Evolutionary conservation across 2,329 filamentous ascomycete genomes (phyloP).

Genomic region (Magnaporthiopsis incrustans): DNA sequence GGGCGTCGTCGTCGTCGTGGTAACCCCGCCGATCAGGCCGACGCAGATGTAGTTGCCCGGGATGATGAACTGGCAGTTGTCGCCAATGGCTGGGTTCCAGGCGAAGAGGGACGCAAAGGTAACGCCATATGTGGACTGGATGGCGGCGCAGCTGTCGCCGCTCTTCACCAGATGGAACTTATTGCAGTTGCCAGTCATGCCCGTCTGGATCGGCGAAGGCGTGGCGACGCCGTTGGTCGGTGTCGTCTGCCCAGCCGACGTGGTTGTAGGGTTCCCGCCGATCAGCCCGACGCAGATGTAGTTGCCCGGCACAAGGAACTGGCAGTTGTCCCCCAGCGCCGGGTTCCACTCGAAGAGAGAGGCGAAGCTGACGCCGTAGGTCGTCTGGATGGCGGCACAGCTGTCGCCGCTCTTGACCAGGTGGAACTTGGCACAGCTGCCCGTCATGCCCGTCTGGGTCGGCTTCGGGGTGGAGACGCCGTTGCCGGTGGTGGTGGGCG

Average conservation of each 20-base stretch:
- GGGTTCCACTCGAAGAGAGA: slow-evolving; percentile 9
- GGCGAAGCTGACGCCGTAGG: neutral
- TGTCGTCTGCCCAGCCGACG: neutral
- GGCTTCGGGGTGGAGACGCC: slow-evolving; percentile 3
- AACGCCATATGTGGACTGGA: slow-evolving; percentile 8
- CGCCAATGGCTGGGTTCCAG: slow-evolving; percentile 7
- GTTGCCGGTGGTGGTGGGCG: neutral
- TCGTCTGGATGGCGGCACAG: slow-evolving; percentile 1
- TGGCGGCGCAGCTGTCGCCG: slow-evolving; percentile 9
- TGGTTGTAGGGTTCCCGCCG: neutral
- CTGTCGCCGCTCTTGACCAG: slow-evolving; percentile 4
- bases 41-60: neutral
- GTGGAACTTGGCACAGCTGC: slow-evolving; percentile 7
- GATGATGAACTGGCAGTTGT: neutral
- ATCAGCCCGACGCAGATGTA: neutral
- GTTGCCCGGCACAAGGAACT: neutral
- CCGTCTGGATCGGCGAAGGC: slow-evolving; percentile 7
- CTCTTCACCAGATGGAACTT: slow-evolving; percentile 8
- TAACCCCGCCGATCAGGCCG: neutral
- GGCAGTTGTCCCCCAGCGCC: slow-evolving; percentile 4
- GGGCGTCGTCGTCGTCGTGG: neutral
- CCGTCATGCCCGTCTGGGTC: slow-evolving; percentile 7
- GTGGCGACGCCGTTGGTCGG: neutral
- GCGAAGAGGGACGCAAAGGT: slow-evolving; percentile 5
- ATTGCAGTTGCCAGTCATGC: slow-evolving; percentile 10